phyloP scores from a whole-genome alignment of 768 basidiomycete genomes.

The Solioccasus polychromus region DNA sequence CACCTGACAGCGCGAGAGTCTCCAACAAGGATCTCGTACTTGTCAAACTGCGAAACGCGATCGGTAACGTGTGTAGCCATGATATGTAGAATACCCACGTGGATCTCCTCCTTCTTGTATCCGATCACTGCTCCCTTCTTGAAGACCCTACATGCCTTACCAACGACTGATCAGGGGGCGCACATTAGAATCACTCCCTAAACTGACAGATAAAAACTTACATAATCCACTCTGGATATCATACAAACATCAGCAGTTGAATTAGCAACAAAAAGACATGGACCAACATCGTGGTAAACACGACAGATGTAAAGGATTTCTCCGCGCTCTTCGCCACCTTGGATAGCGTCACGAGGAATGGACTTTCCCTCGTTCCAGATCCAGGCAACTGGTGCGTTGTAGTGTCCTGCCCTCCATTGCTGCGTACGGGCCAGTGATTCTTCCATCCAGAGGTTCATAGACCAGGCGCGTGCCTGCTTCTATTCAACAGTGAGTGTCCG shows the following conservation, averaged over 20 bases:
- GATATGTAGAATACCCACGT: constrained; percentile 38
- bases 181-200: not conserved
- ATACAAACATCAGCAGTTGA: constrained; percentile 5
- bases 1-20: constrained; percentile 55
- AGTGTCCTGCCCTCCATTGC: constrained; percentile 43
- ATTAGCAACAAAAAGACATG: not conserved
- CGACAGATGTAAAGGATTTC: constrained; percentile 57
- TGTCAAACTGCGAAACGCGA: constrained; percentile 43
- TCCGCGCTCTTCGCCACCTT: constrained; percentile 52
- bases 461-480: constrained; percentile 53
- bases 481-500: constrained; percentile 21
- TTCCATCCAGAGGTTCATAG: constrained; percentile 48
- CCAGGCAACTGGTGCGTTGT: constrained; percentile 56
- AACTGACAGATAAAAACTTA: constrained; percentile 26
- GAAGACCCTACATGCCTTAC: constrained; percentile 59
- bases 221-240: constrained; percentile 48
- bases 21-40: constrained; percentile 71
- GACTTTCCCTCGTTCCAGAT: constrained; percentile 53
- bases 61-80: not conserved
- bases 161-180: constrained; percentile 46
- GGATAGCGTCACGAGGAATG: constrained; percentile 58
- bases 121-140: constrained; percentile 65
- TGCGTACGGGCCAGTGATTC: constrained; percentile 56
- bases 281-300: constrained; percentile 53
- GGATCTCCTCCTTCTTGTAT: constrained; percentile 54